phyloP scores from a whole-genome alignment of 2,329 filamentous ascomycete genomes.

The Aspergillus ibericus region DNA sequence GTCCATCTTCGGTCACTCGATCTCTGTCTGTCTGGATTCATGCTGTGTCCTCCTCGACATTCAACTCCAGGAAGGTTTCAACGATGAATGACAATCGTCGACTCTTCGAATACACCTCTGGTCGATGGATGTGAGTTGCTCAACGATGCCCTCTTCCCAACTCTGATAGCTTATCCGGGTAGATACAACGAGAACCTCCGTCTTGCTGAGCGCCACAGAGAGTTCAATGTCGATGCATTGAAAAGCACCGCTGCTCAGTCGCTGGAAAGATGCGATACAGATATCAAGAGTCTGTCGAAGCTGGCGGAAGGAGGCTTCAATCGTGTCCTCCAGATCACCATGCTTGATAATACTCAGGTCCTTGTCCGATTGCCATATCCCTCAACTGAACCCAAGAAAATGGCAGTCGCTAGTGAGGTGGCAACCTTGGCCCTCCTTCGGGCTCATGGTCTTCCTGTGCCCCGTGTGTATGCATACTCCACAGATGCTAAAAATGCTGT shows the following conservation, averaged over 20 bases:
- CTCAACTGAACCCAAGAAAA: not conserved
- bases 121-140: not conserved
- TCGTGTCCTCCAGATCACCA: conserved; percentile 5
- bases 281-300: conserved; percentile 9
- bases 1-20: not conserved
- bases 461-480: conserved; percentile 1
- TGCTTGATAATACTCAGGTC: not conserved
- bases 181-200: conserved; percentile 17
- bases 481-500: not conserved
- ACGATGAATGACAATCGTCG: conserved; percentile 1
- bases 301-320: conserved; percentile 9
- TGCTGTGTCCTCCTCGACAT: not conserved
- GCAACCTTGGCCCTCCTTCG: conserved; percentile 2
- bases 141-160: not conserved
- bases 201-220: conserved; percentile 9
- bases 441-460: not conserved
- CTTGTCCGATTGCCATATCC: conserved; percentile 4
- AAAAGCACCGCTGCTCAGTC: conserved; percentile 6
- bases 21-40: not conserved
- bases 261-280: conserved; percentile 1
- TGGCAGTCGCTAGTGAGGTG: not conserved
- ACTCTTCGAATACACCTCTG: conserved; percentile 11
- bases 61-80: not conserved
- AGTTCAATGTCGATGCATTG: conserved; percentile 12
- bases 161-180: not conserved